phyloP scores from a whole-genome alignment of 192 early-diverging fungal species.

The Gonapodya prolifera region DNA sequence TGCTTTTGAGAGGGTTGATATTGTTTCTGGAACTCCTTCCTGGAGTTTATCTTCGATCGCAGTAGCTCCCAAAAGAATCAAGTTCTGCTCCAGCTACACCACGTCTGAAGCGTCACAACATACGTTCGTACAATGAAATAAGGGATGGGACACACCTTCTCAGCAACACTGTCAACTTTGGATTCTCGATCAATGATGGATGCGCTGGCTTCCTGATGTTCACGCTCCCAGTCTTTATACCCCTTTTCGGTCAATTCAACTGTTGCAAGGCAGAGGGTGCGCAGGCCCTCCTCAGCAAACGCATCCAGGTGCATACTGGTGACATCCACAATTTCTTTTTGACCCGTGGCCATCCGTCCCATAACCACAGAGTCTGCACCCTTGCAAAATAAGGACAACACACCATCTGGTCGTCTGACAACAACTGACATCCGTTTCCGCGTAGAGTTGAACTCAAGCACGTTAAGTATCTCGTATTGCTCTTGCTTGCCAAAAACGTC shows the following conservation, averaged over 20 bases:
- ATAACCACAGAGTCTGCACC: slow-evolving; percentile 95
- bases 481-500: slow-evolving; percentile 53
- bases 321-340: slow-evolving; percentile 26
- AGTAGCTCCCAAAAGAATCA: slow-evolving; percentile 80
- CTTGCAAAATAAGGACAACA: slow-evolving; percentile 37
- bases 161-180: slow-evolving; percentile 54
- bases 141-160: too few species aligned
- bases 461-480: slow-evolving; percentile 67
- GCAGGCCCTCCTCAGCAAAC: slow-evolving; percentile 74
- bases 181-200: slow-evolving; percentile 59
- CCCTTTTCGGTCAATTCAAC: slow-evolving; percentile 53
- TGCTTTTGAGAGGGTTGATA: slow-evolving; percentile 64
- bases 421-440: too few species aligned
- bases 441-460: slow-evolving; percentile 85
- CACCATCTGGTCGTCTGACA: background rate
- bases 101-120: too few species aligned
- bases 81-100: slow-evolving; percentile 64
- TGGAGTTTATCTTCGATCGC: slow-evolving; percentile 97
- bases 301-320: slow-evolving; percentile 54
- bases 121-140: too few species aligned
- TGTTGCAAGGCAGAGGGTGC: slow-evolving; percentile 80
- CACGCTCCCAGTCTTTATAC: slow-evolving; percentile 60
- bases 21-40: slow-evolving; percentile 86
- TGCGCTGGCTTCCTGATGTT: slow-evolving; percentile 59
- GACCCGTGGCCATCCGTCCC: slow-evolving; percentile 38